These are phyloP conservation scores for Nemania abortiva DNA, from an alignment of 2,329 filamentous ascomycete genomes.

Conservation along the genomic window DNA sequence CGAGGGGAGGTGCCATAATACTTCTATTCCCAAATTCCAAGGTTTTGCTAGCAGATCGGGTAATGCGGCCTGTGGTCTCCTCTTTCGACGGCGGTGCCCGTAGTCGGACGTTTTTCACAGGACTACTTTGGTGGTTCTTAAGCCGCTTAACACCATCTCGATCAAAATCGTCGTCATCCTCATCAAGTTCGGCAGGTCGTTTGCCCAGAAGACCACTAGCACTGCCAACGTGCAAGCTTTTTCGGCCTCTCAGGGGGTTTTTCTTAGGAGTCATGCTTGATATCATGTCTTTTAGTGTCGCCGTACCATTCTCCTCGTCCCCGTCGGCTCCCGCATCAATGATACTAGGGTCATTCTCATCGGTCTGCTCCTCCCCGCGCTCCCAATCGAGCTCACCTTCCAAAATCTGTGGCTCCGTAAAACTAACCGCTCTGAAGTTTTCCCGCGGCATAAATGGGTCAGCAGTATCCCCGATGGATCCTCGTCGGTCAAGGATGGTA, in stretches of 20 bases:
- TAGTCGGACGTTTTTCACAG: conserved; percentile 79
- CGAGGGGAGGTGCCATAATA: conserved; percentile 57
- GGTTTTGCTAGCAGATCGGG: conserved; percentile 62
- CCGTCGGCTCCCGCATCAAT: conserved; percentile 65
- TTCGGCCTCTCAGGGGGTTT: conserved; percentile 73
- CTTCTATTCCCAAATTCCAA: conserved; percentile 55
- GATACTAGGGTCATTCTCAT: conserved; percentile 69
- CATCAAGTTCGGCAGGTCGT: conserved; percentile 77
- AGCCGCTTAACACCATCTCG: conserved; percentile 75
- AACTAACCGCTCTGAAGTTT: conserved; percentile 64
- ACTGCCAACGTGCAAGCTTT: conserved; percentile 81
- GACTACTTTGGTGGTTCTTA: conserved; percentile 78
- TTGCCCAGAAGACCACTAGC: conserved; percentile 81
- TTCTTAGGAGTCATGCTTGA: conserved; percentile 82
- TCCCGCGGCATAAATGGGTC: conserved; percentile 70
- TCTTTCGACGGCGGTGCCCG: conserved; percentile 76
- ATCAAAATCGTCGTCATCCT: conserved; percentile 69
- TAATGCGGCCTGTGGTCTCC: conserved; percentile 71
- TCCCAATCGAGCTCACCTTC: conserved; percentile 74
- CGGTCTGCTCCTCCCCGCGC: conserved; percentile 69
- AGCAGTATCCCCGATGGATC: conserved; percentile 76
- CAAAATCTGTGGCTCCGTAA: conserved; percentile 73
- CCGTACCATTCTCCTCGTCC: conserved; percentile 71
- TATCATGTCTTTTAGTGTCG: conserved; percentile 82
- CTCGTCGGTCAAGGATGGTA: conserved; percentile 76